phyloP scores from a whole-genome alignment of 331 rosid genomes.

The Dryas integrifolia region DNA sequence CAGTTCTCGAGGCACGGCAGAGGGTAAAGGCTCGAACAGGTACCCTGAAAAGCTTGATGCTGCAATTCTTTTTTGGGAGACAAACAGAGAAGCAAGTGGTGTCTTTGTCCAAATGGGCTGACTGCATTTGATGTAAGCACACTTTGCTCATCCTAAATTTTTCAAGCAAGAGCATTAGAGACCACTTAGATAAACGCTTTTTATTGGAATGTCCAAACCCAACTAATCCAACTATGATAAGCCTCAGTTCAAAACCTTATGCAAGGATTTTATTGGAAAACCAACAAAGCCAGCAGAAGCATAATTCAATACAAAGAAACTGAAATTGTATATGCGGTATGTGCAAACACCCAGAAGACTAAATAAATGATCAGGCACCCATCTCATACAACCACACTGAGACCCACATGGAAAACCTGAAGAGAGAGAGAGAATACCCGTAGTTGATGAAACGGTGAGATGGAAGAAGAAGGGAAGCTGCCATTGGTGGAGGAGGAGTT shows the following conservation, averaged over 20 bases:
- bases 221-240: not conserved
- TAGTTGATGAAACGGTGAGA: constrained; percentile 31
- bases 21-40: constrained; percentile 31
- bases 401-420: not conserved
- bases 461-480: constrained; percentile 45
- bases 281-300: not conserved
- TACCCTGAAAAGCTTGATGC: constrained; percentile 42
- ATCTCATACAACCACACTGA: not conserved
- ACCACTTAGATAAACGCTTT: not conserved
- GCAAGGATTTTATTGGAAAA: not conserved
- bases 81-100: constrained; percentile 33
- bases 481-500: constrained; percentile 30
- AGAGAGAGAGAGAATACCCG: constrained; percentile 39
- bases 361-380: not conserved
- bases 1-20: constrained; percentile 28
- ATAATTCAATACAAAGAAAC: not conserved
- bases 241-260: not conserved
- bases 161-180: constrained; percentile 18
- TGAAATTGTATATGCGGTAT: not conserved
- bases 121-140: constrained; percentile 30
- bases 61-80: constrained; percentile 31
- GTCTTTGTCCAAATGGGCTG: constrained; percentile 40
- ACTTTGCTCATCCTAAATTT: constrained; percentile 45
- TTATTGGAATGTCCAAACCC: not conserved
- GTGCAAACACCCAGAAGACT: not conserved